Evolutionary conservation across 2,329 filamentous ascomycete genomes (phyloP).

Genomic region (Aschersonia sp.): DNA sequence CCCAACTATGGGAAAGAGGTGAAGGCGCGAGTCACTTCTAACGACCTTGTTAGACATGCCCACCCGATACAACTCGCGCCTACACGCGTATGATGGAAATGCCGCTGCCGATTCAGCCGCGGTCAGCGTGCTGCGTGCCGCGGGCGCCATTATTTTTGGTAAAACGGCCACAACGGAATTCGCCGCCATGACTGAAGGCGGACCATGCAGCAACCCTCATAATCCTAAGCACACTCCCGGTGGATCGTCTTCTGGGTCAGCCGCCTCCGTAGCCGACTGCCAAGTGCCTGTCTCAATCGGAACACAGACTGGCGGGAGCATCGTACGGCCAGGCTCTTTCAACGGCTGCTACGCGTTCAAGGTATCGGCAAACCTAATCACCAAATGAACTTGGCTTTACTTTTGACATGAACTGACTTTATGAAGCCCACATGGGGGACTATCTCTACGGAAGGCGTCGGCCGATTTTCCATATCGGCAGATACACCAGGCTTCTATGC

Average conservation of each 20-base stretch:
- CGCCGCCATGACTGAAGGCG: constrained; percentile 38
- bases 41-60: constrained; percentile 30
- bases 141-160: constrained; percentile 40
- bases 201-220: constrained; percentile 48
- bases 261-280: constrained; percentile 49
- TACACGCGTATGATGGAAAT: constrained; percentile 30
- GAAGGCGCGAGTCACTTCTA: not conserved
- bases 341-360: constrained; percentile 52
- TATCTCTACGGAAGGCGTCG: constrained; percentile 46
- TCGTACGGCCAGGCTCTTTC: constrained; percentile 48
- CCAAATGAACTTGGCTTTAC: not conserved
- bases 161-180: constrained; percentile 48
- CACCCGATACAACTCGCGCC: constrained; percentile 37
- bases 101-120: constrained; percentile 35
- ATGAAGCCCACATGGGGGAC: constrained; percentile 43
- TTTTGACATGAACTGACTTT: not conserved
- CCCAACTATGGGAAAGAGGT: not conserved
- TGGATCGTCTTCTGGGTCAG: constrained; percentile 53
- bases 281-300: constrained; percentile 47
- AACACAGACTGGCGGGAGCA: constrained; percentile 52
- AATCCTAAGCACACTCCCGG: constrained; percentile 50
- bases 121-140: constrained; percentile 34
- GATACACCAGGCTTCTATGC: constrained; percentile 51
- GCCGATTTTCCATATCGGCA: constrained; percentile 40
- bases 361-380: constrained; percentile 1